Percentiles rank a stretch among this genome's conserved stretches.
Evolutionary conservation across 768 basidiomycete genomes (phyloP).

Genomic region (Collybiopsis luxurians): DNA sequence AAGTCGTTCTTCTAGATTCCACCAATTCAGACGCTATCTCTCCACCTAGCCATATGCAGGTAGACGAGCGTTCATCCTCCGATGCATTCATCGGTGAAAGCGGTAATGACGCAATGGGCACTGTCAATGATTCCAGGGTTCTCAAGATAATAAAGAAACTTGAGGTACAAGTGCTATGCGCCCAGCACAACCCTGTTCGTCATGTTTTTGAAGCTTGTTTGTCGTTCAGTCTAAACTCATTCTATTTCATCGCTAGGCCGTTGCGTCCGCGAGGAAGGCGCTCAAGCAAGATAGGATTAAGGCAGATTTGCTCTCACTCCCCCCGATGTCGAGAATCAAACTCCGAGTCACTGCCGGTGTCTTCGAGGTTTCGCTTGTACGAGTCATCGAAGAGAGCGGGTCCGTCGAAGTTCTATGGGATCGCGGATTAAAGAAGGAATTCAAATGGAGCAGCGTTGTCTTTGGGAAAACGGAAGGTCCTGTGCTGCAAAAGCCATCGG

Average conservation of each 20-base stretch:
- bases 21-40: conserved; percentile 13
- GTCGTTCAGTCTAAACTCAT: neutral
- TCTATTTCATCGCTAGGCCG: conserved; percentile 41
- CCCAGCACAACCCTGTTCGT: conserved; percentile 89
- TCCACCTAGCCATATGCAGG: conserved; percentile 25
- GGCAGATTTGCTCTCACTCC: conserved; percentile 65
- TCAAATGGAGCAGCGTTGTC: conserved; percentile 80
- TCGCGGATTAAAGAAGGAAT: conserved; percentile 66
- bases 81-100: conserved; percentile 1
- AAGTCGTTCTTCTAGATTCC: conserved; percentile 64
- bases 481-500: conserved; percentile 70
- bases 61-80: conserved; percentile 16
- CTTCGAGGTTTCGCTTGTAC: conserved; percentile 79
- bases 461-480: conserved; percentile 72
- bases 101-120: conserved; percentile 8
- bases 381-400: conserved; percentile 64
- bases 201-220: neutral
- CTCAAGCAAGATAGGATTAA: conserved; percentile 73
- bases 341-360: conserved; percentile 81
- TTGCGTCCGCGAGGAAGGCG: conserved; percentile 72
- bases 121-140: conserved; percentile 25
- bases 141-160: conserved; percentile 72
- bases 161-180: conserved; percentile 75
- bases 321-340: conserved; percentile 74
- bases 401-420: conserved; percentile 86